Base-by-base conservation (phyloP, 139 green algal genomes). In the Asterochloris erici region DNA sequence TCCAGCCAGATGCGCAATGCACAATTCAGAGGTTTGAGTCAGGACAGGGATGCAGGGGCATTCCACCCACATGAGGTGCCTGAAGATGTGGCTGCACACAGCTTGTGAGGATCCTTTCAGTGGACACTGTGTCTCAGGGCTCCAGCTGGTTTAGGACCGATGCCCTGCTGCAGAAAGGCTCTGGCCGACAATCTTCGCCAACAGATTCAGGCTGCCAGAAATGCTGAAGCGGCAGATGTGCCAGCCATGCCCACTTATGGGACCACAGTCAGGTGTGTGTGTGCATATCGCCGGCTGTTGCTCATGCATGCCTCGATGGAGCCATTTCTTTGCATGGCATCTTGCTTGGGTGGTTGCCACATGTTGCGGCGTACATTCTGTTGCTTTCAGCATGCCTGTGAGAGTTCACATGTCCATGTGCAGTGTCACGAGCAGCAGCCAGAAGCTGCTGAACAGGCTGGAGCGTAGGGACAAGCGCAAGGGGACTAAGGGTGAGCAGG, bases 401-500 rank as follows among this genome's bases (percentile, higher is more conserved):
- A 71, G 19, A 71, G 19, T 26, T 6, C 23, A 91, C 78, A 64
- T 81, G 28, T 23, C 14, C 19, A 70, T 23, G 0, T 81, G 78
- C 83, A 86, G 83, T n/a, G 68, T 87, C 26, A 82, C 68, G 14
- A 77, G 74, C 78, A 74, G 47, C 11, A 85, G 77, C 61, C 83
- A 92, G 78, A 94, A 94, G 86, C 75, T 91, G 78, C 85, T 93
- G 47, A 81, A 85, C 60, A 94, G 94, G 85, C 79, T 93, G 85
- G 86, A 91, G 79, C 86, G 92, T 71, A 97, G 95, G 88, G 92
- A 91, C 74, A 83, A 90, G 82, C 82, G 91, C 62, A 79, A 84
- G 12, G 70, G 29, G 0, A 68, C 27, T 60, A 85, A 81, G 63
- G 81, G 71, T 28, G 38, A 54, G 38, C 38, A 54, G 38, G 38